Evolutionary conservation across 495 filamentous ascomycete species (phyloP), one percentile per base, ranked within the genome.

Genomic region (Aspergillus affinis): DNA sequence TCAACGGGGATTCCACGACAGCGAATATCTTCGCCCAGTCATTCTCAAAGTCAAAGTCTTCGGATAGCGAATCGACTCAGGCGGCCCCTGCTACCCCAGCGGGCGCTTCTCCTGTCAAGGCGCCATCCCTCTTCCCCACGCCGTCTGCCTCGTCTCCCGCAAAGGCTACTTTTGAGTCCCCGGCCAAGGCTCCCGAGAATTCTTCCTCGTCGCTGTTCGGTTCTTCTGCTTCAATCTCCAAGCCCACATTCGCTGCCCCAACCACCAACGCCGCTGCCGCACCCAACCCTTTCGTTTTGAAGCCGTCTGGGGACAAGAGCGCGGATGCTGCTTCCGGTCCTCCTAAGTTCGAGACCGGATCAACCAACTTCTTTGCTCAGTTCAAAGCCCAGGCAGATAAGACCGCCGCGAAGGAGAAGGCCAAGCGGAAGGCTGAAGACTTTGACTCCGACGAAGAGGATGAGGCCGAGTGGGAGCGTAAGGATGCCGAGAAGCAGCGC

Each of bases 391-490:
- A 71, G 48, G 67, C 72, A 3, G 69, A 75, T 8, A 66, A 73
- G 47, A 65, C 62, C 13, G 65, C 65, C 23, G 70, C 72, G 36
- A 74, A 79, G 44, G 74, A 75, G 50, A 81, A 81, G 59, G 70
- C 66, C 17, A 82, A 82, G 65, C 81, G 81, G 51, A 86, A 81
- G 64, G 79, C 73, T 1, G 82, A 82, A 51, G 82, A 86, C 2
- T 80, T 76, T 54, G 82, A 85, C 59, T 83, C 79, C 0, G 82
- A 84, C 15, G 81, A 83, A 27, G 81, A 82, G 18, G 75, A 81
- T 41, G 77, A 81, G 51, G 76, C 61, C n/a, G 79, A 81, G 41
- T 81, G 78, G 76, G 76, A 79, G 54, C 72, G 75, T 44, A 63
- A 70, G 57, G 70, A 82, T 61, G 75, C 75, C 6, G 77, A 82